Conservation (phyloP, 768 basidiomycete species). For the Phlegmacium glaucopus region DNA sequence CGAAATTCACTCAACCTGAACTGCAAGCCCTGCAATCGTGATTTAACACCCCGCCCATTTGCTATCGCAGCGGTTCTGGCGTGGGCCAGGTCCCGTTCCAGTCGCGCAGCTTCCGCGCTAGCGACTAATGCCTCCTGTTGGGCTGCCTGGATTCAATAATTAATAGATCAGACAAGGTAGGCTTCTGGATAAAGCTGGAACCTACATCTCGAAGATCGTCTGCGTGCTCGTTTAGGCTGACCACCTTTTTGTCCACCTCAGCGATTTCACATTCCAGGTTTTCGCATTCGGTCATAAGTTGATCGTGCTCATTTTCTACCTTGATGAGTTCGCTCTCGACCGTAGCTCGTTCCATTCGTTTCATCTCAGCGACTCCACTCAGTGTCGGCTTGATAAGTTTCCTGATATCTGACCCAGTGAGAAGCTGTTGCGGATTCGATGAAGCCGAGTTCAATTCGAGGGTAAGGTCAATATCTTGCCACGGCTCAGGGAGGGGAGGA, state of each 20-base stretch:
- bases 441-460: conserved; percentile 80
- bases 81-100: conserved; percentile 71
- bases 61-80: conserved; percentile 74
- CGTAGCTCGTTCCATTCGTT: conserved; percentile 62
- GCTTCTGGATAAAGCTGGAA: background rate
- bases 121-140: conserved; percentile 72
- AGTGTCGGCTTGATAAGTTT: conserved; percentile 77
- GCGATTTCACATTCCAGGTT: conserved; percentile 75
- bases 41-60: conserved; percentile 81
- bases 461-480: conserved; percentile 70
- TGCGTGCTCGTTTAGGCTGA: conserved; percentile 67
- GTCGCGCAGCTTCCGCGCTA: conserved; percentile 58
- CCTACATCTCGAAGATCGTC: conserved; percentile 78
- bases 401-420: conserved; percentile 67
- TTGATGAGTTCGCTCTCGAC: conserved; percentile 77
- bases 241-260: conserved; percentile 72
- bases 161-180: background rate
- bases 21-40: conserved; percentile 70
- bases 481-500: conserved; percentile 68
- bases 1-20: conserved; percentile 44
- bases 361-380: conserved; percentile 65
- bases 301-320: conserved; percentile 81
- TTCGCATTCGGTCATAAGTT: conserved; percentile 72
- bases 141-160: conserved; percentile 48
- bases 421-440: conserved; percentile 64